Evolutionary conservation across 331 rosid species (phyloP).

Genomic region (Spiraea crenata): DNA sequence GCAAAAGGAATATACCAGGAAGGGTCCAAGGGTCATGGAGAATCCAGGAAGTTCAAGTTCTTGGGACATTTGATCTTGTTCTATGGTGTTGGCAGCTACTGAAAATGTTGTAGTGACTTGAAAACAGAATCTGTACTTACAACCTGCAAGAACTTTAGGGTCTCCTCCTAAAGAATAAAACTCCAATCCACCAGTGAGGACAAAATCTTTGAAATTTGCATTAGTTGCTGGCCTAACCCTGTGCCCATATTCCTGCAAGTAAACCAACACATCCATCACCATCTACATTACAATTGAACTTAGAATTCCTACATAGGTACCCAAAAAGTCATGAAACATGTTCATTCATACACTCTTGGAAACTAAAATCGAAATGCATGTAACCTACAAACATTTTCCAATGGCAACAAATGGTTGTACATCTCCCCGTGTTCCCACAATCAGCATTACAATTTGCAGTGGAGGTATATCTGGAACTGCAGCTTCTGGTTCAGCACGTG

Average conservation of each 20-base stretch:
- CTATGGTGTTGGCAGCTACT: constrained; percentile 20
- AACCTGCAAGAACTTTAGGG: constrained; percentile 92
- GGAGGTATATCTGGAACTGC: constrained; percentile 32
- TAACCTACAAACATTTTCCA: too few species aligned
- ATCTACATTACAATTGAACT: neutral
- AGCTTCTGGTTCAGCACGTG: constrained; percentile 12
- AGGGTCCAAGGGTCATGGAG: constrained; percentile 82
- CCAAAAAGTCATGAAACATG: neutral
- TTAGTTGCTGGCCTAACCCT: constrained; percentile 90
- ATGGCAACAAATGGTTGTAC: too few species aligned
- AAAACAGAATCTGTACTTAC: constrained; percentile 53
- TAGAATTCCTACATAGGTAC: neutral
- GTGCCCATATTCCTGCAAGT: constrained; percentile 77
- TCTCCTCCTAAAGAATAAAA: constrained; percentile 26
- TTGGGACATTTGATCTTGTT: constrained; percentile 24
- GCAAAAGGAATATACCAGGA: constrained; percentile 40
- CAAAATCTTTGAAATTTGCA: constrained; percentile 83
- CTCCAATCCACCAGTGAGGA: constrained; percentile 78
- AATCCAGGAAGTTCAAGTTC: constrained; percentile 81
- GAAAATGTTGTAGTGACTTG: neutral
- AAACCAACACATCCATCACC: constrained; percentile 24
- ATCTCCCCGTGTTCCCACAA: too few species aligned
- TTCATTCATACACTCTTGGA: neutral
- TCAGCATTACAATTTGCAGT: too few species aligned
- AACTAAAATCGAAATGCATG: neutral